These are phyloP conservation scores for Podaxis sp. DNA, from an alignment of 768 basidiomycete species.

Conservation along the genomic window DNA sequence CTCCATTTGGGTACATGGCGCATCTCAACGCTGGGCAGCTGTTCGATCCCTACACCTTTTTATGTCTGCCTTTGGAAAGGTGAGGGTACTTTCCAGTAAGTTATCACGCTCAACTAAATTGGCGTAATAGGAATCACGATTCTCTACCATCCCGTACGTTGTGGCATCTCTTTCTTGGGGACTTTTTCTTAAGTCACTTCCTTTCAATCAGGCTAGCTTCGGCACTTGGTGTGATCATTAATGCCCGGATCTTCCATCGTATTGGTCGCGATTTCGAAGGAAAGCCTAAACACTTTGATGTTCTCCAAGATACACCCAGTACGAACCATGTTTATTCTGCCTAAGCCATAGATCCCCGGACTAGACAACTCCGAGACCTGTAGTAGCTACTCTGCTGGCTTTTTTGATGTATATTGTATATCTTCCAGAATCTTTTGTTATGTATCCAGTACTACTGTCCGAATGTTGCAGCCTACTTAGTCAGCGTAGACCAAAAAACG, in stretches of 20 bases:
- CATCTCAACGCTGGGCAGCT: background rate
- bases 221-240: conserved; percentile 6
- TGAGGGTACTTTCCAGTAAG: background rate
- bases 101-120: background rate
- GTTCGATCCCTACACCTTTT: background rate
- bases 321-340: background rate
- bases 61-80: conserved; percentile 8
- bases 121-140: background rate
- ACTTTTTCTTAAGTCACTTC: background rate
- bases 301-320: background rate
- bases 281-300: background rate
- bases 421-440: no score
- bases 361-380: no score
- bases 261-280: conserved; percentile 6
- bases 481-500: background rate
- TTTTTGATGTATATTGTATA: no score
- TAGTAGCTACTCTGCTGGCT: no score
- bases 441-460: no score
- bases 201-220: background rate
- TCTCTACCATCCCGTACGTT: background rate
- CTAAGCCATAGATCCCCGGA: no score
- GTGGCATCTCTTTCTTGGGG: background rate
- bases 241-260: conserved; percentile 7
- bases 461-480: no score
- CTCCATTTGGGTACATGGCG: background rate